Base-by-base conservation (phyloP, 257 asterid species). In the Nicotiana tabacum region DNA sequence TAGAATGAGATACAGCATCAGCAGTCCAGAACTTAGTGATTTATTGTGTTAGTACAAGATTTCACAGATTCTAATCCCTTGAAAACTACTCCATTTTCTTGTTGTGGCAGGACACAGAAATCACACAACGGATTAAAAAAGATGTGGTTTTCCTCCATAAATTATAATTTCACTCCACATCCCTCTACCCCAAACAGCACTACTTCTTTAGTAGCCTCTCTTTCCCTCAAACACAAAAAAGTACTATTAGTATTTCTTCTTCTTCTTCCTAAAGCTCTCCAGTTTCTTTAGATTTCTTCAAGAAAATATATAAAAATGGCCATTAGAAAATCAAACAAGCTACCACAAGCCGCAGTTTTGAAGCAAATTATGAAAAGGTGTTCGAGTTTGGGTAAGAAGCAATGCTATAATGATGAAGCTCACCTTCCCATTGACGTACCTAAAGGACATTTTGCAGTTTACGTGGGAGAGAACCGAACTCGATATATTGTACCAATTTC, bases 301-400 rank as follows among this genome's bases (percentile, higher is more conserved):
- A 43, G 66, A 16, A 18, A 13, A 43, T 16, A 32, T 48, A 74
- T 21, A 30, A 1, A 77, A 60, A 83, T 90, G 92, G 88, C 87
- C 2, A 81, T 90, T 15, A 85, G 84, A 58, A 89, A 81, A 62
- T 66, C 87, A 35, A 89, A 78, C 85, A 89, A 83, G 57, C 83
- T 87, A 24, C 81, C 91, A 18, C 91, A 86, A 67, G 51, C 85
- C 0, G 89, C 87, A 30, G 84, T 77, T 9, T 30, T 89, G 30
- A 87, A 88, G 87, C 89, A 89, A 85, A 89, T 88, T 35, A 48
- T 89, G 13, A 86, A 83, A 58, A 82, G 88, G 53, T 89, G 92
- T 81, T 86, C 88, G 2, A 89, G 85, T 74, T 85, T 89, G 67
- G 88, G 90, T 16, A 89, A 79, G 89, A 87, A 85, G 53, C 58